Evolutionary conservation across 345 rosid species (phyloP).

Genomic region (Bretschneidera sinensis): DNA sequence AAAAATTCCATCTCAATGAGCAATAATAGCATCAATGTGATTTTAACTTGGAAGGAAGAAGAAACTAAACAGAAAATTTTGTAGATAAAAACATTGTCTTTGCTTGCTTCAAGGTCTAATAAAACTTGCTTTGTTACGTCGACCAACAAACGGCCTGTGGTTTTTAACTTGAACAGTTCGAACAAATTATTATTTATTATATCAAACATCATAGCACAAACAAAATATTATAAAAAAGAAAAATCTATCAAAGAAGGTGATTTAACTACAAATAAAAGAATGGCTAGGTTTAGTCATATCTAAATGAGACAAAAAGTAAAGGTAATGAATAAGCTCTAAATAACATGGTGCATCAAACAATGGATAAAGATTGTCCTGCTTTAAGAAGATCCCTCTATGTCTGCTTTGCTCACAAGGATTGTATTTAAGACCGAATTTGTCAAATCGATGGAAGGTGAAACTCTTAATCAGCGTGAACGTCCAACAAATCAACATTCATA

Average conservation of each 20-base stretch:
- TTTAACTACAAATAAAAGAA: too few relatives aligned
- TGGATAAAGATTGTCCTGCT: slow-evolving; percentile 58
- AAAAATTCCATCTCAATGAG: too few relatives aligned
- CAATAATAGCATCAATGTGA: too few relatives aligned
- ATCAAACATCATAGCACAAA: not conserved
- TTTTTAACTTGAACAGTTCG: slow-evolving; percentile 16
- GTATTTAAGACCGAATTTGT: slow-evolving; percentile 53
- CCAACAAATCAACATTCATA: slow-evolving; percentile 51
- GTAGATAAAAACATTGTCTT: slow-evolving; percentile 35
- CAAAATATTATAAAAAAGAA: not conserved
- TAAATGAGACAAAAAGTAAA: too few relatives aligned
- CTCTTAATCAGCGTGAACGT: slow-evolving; percentile 57
- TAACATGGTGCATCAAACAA: slow-evolving; percentile 23
- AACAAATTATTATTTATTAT: not conserved
- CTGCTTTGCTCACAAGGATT: slow-evolving; percentile 63
- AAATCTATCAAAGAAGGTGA: too few relatives aligned
- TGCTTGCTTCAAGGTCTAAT: slow-evolving; percentile 53
- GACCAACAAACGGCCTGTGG: slow-evolving; percentile 48
- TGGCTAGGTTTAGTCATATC: not conserved
- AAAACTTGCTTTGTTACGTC: slow-evolving; percentile 49
- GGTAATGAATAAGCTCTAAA: not conserved
- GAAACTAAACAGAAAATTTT: not conserved
- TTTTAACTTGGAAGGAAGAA: too few relatives aligned
- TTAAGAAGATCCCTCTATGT: slow-evolving; percentile 50
- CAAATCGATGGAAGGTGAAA: slow-evolving; percentile 53